phyloP scores from a whole-genome alignment of 306 rosid genomes.

The Senna siamea region DNA sequence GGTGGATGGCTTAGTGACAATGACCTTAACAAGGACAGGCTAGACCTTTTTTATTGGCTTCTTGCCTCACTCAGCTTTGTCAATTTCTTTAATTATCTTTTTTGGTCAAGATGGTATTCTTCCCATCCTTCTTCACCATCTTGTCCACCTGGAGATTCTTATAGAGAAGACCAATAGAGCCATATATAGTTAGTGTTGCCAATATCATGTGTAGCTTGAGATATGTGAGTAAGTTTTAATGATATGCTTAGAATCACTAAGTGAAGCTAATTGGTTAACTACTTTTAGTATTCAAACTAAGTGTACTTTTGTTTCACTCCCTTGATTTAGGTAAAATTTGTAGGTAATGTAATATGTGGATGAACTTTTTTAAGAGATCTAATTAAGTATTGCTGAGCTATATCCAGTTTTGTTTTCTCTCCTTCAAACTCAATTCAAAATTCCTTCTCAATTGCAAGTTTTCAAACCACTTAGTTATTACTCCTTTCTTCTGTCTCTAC shows the following conservation, averaged over 20 bases:
- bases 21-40: constrained; percentile 58
- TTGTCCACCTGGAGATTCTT: constrained; percentile 10
- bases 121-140: constrained; percentile 37
- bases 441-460: neutral
- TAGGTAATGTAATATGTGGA: too few species aligned
- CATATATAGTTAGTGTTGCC: constrained; percentile 20
- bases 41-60: constrained; percentile 68
- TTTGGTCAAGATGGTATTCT: constrained; percentile 59
- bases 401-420: too few species aligned
- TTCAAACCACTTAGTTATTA: neutral
- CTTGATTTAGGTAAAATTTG: neutral
- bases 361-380: too few species aligned
- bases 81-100: constrained; percentile 60
- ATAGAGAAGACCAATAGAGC: constrained; percentile 35
- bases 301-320: neutral
- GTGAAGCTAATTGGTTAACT: neutral
- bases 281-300: neutral
- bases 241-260: neutral
- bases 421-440: neutral
- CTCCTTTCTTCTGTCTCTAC: neutral
- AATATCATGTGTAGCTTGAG: neutral
- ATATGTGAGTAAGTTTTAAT: neutral
- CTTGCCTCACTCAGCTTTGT: constrained; percentile 60
- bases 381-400: too few species aligned
- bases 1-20: constrained; percentile 64